A percentile compares a stretch with the other conserved stretches of the same genome.
Conservation (phyloP, 78 protist species). For the Cavenderia fasciculata region DNA sequence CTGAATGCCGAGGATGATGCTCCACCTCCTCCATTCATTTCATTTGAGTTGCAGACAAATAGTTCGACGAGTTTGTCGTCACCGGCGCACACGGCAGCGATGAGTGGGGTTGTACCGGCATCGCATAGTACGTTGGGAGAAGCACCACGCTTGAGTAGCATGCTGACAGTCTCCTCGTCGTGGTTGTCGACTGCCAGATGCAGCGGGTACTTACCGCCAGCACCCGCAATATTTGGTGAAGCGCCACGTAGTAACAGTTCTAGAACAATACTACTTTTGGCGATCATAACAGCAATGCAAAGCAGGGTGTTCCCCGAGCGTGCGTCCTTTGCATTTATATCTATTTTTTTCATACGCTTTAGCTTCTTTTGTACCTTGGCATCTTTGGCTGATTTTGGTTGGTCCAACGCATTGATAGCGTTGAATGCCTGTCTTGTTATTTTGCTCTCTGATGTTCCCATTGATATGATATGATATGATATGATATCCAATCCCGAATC, state of each 20-base stretch:
- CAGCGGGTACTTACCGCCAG: slow-evolving; percentile 20
- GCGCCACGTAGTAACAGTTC: slow-evolving; percentile 26
- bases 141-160: slow-evolving; percentile 14
- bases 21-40: slow-evolving; percentile 5
- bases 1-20: background rate
- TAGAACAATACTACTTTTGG: background rate
- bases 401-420: background rate
- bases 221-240: background rate
- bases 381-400: no score
- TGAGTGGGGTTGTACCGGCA: slow-evolving; percentile 9
- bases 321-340: slow-evolving; percentile 19
- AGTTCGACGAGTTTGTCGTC: slow-evolving; percentile 57
- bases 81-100: slow-evolving; percentile 11
- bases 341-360: slow-evolving; percentile 29
- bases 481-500: no score
- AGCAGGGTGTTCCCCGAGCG: slow-evolving; percentile 15
- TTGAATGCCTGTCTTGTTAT: background rate
- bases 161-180: slow-evolving; percentile 10
- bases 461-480: no score
- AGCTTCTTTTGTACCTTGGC: slow-evolving; percentile 4
- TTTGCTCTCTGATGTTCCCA: slow-evolving; percentile 66
- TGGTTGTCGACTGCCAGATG: slow-evolving; percentile 12
- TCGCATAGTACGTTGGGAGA: slow-evolving; percentile 18
- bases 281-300: slow-evolving; percentile 3
- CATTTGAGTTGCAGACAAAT: no score